Evolutionary conservation across 2,329 filamentous ascomycete species (phyloP).

Genomic region (Aspergillus puulaauensis): DNA sequence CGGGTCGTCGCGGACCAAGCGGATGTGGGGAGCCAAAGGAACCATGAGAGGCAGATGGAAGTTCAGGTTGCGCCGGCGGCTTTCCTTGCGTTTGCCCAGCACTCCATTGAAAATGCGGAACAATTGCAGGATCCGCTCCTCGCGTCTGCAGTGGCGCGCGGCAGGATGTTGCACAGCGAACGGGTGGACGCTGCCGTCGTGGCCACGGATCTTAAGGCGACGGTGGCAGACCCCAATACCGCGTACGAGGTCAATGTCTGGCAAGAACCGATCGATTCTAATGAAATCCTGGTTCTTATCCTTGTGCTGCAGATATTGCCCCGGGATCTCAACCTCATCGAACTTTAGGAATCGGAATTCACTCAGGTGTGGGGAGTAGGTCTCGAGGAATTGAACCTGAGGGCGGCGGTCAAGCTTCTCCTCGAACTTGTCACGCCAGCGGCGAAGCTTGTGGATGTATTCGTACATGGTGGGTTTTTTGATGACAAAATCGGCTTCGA

Average conservation of each 20-base stretch:
- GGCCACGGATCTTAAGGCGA: slow-evolving; percentile 90
- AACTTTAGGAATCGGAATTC: slow-evolving; percentile 98
- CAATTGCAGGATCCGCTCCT: slow-evolving; percentile 91
- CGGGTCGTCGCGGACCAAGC: slow-evolving; percentile 92
- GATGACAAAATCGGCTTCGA: slow-evolving; percentile 94
- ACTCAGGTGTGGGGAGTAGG: slow-evolving; percentile 85
- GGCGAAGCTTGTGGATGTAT: slow-evolving; percentile 94
- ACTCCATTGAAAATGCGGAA: slow-evolving; percentile 98
- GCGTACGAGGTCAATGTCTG: slow-evolving; percentile 88
- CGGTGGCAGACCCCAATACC: slow-evolving; percentile 89
- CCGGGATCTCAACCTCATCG: slow-evolving; percentile 96
- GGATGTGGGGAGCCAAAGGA: slow-evolving; percentile 88
- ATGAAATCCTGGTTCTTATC: slow-evolving; percentile 99
- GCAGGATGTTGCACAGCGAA: slow-evolving; percentile 97
- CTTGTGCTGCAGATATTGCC: slow-evolving; percentile 94
- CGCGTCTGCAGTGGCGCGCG: slow-evolving; percentile 84
- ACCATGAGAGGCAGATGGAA: slow-evolving; percentile 97
- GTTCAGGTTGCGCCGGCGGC: slow-evolving; percentile 85
- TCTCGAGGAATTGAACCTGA: slow-evolving; percentile 72
- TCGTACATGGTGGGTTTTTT: slow-evolving; percentile 97
- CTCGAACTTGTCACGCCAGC: slow-evolving; percentile 97
- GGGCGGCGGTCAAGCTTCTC: slow-evolving; percentile 89
- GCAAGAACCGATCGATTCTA: slow-evolving; percentile 93
- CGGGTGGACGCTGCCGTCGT: slow-evolving; percentile 94
- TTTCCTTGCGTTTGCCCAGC: slow-evolving; percentile 89